Evolutionary conservation across 2,329 filamentous ascomycete genomes (phyloP), one percentile per base, ranked within the genome.

Genomic region (Paecilomyces niveus): DNA sequence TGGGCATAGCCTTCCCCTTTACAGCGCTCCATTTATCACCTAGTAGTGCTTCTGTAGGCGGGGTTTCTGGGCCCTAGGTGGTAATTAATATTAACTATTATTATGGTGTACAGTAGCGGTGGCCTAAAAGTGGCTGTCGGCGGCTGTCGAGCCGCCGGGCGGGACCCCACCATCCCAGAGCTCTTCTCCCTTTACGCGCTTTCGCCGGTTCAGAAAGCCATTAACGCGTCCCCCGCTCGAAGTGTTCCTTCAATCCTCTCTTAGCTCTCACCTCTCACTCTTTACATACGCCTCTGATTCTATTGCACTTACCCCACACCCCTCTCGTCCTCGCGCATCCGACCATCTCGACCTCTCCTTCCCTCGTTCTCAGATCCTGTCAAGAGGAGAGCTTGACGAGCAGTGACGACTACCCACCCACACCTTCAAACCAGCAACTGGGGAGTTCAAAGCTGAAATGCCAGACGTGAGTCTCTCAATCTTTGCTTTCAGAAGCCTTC

Each of bases 381-480:
- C 39, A 18, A 45, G 39, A 45, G 39, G 39, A 45, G 39, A 7
- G 5, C 39, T 45, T 45, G n/a, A 45, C 39, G 2, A 13, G 35
- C n/a, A 8, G 15, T 18, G 39, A 45, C 39, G 10, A 18, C n/a
- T 6, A 45, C n/a, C 39, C n/a, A 9, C 15, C 15, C 2, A 45
- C 18, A 45, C 39, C n/a, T 21, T 45, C 9, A n/a, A 45, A 45
- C 5, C 4, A 18, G 15, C 39, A 18, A 3, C 39, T 45, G 39
- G 39, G 39, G 39, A 18, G 39, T 7, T 45, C 18, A 8, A 45
- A 45, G 39, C 39, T 45, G 39, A 68, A 57, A 79, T 79, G 76
- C 76, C 76, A 59, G 76, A 79, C 68, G 76, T 78, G 63, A 69
- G 76, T 71, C 59, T 53, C 21, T 7, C 50, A 31, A 21, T 56